These are phyloP conservation scores for Hylodesmum podocarpum DNA, from an alignment of 306 rosid genomes.

Conservation along the genomic window DNA sequence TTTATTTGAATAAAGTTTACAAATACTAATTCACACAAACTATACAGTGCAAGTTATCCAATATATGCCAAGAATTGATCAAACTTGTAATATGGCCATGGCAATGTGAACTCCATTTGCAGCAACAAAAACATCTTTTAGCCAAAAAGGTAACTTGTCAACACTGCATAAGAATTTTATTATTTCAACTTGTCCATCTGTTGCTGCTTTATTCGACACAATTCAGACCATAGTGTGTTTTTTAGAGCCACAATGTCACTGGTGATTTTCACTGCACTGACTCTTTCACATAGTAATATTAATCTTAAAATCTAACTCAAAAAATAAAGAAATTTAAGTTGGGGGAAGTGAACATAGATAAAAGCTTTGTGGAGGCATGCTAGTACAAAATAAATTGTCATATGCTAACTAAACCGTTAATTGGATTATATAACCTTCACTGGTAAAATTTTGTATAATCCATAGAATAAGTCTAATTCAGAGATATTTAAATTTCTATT, in stretches of 20 bases:
- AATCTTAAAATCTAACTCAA: neutral
- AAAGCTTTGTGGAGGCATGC: neutral
- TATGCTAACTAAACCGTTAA: neutral
- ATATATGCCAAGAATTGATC: no score
- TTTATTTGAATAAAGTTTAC: no score
- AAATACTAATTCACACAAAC: neutral
- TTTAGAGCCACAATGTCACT: neutral
- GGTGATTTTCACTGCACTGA: neutral
- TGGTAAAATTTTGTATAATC: no score
- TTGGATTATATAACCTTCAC: no score
- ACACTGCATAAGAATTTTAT: neutral
- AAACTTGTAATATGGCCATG: neutral
- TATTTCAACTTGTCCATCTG: constrained; percentile 21
- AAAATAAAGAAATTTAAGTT: neutral
- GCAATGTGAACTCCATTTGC: neutral
- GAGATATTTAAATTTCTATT: no score
- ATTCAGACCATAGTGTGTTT: neutral
- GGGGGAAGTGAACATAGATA: neutral
- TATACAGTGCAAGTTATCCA: neutral
- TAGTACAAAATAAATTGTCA: neutral
- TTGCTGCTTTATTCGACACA: constrained; percentile 39
- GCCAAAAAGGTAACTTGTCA: constrained; percentile 6
- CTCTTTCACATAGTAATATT: neutral
- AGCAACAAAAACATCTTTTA: neutral
- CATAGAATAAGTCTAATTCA: no score